Percentiles rank a stretch among this genome's conserved stretches.
Conservation (phyloP, 2,329 filamentous ascomycete genomes). For the Cercospora sp. region DNA sequence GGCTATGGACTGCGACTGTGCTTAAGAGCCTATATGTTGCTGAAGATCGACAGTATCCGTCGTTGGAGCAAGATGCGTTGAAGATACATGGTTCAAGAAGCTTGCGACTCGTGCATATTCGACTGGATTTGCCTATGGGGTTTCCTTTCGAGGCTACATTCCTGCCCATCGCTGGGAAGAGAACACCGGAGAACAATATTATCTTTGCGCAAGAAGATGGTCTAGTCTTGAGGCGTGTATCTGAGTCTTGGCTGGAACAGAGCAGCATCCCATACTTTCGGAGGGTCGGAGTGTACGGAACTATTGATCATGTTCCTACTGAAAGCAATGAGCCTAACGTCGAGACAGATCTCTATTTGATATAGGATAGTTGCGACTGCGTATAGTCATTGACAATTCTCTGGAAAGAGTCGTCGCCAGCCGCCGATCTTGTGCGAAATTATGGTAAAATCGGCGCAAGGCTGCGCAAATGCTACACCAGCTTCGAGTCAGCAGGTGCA, state of each 20-base stretch:
- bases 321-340: background rate
- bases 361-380: background rate
- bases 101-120: background rate
- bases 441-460: background rate
- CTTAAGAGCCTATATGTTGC: background rate
- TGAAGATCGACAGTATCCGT: background rate
- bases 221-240: background rate
- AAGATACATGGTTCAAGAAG: background rate
- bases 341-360: background rate
- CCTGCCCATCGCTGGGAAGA: background rate
- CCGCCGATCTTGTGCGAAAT: background rate
- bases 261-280: background rate
- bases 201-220: background rate
- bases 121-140: background rate
- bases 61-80: background rate
- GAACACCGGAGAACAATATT: background rate
- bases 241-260: background rate
- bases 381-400: background rate
- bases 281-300: background rate
- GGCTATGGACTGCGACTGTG: background rate
- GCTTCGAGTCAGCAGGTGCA: background rate
- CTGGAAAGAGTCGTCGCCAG: background rate
- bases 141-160: background rate
- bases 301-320: background rate
- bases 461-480: background rate